phyloP scores from a whole-genome alignment of 2,329 filamentous ascomycete species.

The Colletotrichum siamense region DNA sequence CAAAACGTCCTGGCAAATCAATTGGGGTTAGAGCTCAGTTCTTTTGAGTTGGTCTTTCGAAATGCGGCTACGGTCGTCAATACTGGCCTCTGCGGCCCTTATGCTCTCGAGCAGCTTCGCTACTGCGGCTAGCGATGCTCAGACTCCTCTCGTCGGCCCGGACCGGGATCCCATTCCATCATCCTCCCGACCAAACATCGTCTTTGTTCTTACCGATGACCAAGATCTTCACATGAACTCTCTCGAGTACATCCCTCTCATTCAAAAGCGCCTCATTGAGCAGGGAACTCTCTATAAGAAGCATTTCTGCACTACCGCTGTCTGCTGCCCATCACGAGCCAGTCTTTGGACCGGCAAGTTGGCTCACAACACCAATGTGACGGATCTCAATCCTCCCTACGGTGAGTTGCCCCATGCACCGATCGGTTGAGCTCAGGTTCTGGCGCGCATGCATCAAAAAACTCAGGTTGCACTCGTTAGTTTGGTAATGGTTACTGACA shows the following conservation, averaged over 20 bases:
- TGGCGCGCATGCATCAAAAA: neutral
- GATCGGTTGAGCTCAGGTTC: neutral
- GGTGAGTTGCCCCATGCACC: slow-evolving; percentile 45
- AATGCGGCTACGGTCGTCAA: neutral
- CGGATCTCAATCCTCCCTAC: slow-evolving; percentile 56
- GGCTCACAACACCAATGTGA: slow-evolving; percentile 71
- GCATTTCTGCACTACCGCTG: slow-evolving; percentile 68
- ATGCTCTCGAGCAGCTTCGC: neutral
- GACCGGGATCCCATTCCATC: neutral
- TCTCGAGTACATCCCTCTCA: slow-evolving; percentile 60
- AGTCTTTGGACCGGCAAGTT: slow-evolving; percentile 66
- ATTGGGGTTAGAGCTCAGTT: neutral
- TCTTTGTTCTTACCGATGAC: slow-evolving; percentile 72
- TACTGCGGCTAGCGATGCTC: neutral
- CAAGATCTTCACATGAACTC: slow-evolving; percentile 69
- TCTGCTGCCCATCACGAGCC: slow-evolving; percentile 70
- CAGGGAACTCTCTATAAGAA: slow-evolving; percentile 63
- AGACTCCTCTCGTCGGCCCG: slow-evolving; percentile 2
- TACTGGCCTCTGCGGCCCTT: neutral
- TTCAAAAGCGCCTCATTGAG: slow-evolving; percentile 58
- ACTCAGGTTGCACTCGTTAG: rapidly evolving
- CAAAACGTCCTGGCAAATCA: neutral
- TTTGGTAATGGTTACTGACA: slow-evolving; percentile 18
- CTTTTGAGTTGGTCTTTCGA: neutral
- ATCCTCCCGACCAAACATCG: slow-evolving; percentile 55